Evolutionary conservation across 2,329 filamentous ascomycete genomes (phyloP), one percentile per base, ranked within the genome.

Genomic region (Fusarium marasasianum): DNA sequence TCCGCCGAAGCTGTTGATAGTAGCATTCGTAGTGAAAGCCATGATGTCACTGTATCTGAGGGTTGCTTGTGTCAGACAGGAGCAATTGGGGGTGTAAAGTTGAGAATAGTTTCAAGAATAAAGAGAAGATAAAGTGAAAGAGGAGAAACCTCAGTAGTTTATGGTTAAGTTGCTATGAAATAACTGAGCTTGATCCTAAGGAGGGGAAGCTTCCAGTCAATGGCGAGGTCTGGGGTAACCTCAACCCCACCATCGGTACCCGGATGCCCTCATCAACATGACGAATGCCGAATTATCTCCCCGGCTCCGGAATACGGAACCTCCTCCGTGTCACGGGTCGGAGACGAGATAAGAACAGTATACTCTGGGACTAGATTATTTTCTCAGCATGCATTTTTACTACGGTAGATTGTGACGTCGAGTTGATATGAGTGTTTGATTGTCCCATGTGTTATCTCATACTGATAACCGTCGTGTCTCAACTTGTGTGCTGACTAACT

Each of bases 1-100:
- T 81, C 96, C 96, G 81, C 95, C 96, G 82, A 98, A 98, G 82
- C 91, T 94, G 86, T 92, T 89, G 84, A 98, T 98, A 73, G 93
- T 94, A 69, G 94, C 92, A 82, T 93, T 97, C 76, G 93, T 97
- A 81, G 93, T 94, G 87, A 98, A 95, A 68, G 93, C 87, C 95
- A 96, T 96, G 72, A 75, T 87, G 69, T 47, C 37, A 43, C n/a
- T 66, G 10, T 22, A 18, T 24, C 17, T 22, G 43, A 37, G 11
- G 15, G 8, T 41, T 35, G 22, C 35, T 26, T 26, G 31, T 14
- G 8, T 24, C 12, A 18, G 26, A 54, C n/a, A 50, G 35, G 22
- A 31, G 40, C 66, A 66, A 70, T 71, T 60, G 43, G 35, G 40
- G 43, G 60, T 29, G 41, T 60, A n/a, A 66, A 43, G 18, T 47